These are phyloP conservation scores for Colletotrichum tanaceti DNA, from an alignment of 2,329 filamentous ascomycete species.

Conservation along the genomic window DNA sequence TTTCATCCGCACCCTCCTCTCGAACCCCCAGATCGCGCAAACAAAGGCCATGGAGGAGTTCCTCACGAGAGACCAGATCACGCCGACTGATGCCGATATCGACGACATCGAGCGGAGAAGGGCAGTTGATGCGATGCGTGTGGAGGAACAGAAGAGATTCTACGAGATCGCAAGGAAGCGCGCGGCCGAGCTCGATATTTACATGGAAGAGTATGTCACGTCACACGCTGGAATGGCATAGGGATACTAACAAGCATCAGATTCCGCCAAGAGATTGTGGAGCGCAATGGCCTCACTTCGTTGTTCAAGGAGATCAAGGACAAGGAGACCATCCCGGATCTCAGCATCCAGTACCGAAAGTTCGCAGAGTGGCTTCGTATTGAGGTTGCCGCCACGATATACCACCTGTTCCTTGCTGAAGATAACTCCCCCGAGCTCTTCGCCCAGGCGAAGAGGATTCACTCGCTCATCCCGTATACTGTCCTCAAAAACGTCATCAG, in stretches of 20 bases:
- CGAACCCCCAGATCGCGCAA: constrained; percentile 84
- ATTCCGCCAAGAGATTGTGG: constrained; percentile 75
- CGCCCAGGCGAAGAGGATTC: constrained; percentile 91
- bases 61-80: constrained; percentile 77
- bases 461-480: constrained; percentile 92
- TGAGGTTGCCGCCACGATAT: constrained; percentile 94
- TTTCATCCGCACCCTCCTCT: constrained; percentile 86
- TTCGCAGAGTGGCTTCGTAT: constrained; percentile 99
- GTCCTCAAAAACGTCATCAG: constrained; percentile 97
- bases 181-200: constrained; percentile 92
- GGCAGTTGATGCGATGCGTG: constrained; percentile 84
- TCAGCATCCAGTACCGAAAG: constrained; percentile 96
- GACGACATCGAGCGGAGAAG: constrained; percentile 84
- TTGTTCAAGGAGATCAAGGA: constrained; percentile 93
- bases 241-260: constrained; percentile 50
- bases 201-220: constrained; percentile 84
- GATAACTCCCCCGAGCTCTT: constrained; percentile 98
- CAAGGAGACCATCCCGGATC: constrained; percentile 86
- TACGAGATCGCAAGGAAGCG: constrained; percentile 94
- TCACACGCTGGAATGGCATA: constrained; percentile 27
- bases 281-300: constrained; percentile 85
- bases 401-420: constrained; percentile 96
- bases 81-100: constrained; percentile 82
- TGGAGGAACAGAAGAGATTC: constrained; percentile 93
- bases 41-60: constrained; percentile 90